Percentiles rank a stretch among this genome's conserved stretches.
Conservation (phyloP, 768 basidiomycete genomes). For the Auricularia sp. region DNA sequence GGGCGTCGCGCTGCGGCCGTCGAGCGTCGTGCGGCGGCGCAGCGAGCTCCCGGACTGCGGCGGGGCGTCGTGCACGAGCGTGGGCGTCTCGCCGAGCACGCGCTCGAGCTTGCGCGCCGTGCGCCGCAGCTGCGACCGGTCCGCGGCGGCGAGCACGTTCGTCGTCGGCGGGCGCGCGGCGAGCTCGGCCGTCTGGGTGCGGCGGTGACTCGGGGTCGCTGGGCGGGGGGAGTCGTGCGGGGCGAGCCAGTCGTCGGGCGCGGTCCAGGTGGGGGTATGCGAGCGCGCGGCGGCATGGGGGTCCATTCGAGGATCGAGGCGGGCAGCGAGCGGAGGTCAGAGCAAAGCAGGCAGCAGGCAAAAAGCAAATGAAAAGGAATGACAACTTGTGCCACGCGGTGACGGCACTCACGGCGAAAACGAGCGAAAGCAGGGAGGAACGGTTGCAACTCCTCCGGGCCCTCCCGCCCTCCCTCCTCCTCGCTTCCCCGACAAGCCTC, state of each 20-base stretch:
- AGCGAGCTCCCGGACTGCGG: too few species aligned
- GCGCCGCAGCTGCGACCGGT: neutral
- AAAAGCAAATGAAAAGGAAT: too few species aligned
- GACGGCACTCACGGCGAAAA: too few species aligned
- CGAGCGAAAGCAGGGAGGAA: too few species aligned
- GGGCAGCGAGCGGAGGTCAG: too few species aligned
- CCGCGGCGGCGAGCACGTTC: neutral
- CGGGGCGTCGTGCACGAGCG: neutral
- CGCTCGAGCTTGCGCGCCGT: neutral
- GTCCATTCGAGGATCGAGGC: neutral
- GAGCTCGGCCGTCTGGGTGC: neutral
- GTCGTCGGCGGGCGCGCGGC: conserved; percentile 1
- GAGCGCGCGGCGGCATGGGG: neutral
- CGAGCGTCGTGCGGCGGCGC: neutral
- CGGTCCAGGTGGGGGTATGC: neutral
- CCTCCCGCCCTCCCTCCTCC: too few species aligned
- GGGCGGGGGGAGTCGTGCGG: neutral
- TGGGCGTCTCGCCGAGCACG: neutral
- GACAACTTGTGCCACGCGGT: too few species aligned
- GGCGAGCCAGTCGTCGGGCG: neutral
- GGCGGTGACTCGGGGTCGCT: neutral
- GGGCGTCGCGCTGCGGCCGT: neutral
- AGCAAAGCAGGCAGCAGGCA: too few species aligned
- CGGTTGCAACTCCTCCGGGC: too few species aligned
- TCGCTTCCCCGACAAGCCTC: too few species aligned